These are phyloP conservation scores for Trametes pubescens DNA, from an alignment of 1,284 basidiomycete species.

Conservation along the genomic window DNA sequence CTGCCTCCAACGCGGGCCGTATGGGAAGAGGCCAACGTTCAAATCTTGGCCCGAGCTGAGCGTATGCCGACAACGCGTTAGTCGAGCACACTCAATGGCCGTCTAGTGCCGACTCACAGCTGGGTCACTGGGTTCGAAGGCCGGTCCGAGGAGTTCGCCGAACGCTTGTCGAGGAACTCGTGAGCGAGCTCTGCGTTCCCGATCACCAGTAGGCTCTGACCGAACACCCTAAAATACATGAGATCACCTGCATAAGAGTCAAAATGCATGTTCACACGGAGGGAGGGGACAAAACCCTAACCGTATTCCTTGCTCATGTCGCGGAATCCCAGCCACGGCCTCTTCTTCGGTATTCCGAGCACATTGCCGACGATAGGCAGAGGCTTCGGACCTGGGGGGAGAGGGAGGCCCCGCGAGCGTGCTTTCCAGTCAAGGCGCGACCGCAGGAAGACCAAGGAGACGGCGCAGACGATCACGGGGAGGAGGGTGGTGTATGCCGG, in stretches of 20 bases:
- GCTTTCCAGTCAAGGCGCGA: not conserved
- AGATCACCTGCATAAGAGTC: not conserved
- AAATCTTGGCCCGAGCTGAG: constrained; percentile 39
- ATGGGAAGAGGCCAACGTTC: constrained; percentile 40
- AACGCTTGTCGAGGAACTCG: constrained; percentile 28
- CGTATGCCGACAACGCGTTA: too few relatives aligned
- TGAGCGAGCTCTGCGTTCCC: constrained; percentile 16
- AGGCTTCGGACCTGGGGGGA: not conserved
- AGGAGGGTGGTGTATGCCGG: not conserved
- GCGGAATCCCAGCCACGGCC: not conserved
- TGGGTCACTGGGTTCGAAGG: not conserved
- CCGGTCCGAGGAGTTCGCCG: constrained; percentile 19
- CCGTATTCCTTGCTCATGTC: constrained; percentile 1
- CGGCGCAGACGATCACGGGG: not conserved
- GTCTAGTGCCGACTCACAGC: not conserved
- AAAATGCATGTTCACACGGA: not conserved
- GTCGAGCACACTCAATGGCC: not conserved
- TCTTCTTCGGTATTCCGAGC: not conserved
- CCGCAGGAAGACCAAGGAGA: not conserved
- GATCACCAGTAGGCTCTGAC: constrained; percentile 14
- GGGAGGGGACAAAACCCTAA: not conserved
- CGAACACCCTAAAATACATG: not conserved
- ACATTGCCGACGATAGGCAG: constrained; percentile 1
- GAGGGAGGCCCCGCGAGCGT: constrained; percentile 1
- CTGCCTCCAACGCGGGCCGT: constrained; percentile 31